phyloP scores from a whole-genome alignment of 2,329 filamentous ascomycete species.

The Herpotrichia juniperi region DNA sequence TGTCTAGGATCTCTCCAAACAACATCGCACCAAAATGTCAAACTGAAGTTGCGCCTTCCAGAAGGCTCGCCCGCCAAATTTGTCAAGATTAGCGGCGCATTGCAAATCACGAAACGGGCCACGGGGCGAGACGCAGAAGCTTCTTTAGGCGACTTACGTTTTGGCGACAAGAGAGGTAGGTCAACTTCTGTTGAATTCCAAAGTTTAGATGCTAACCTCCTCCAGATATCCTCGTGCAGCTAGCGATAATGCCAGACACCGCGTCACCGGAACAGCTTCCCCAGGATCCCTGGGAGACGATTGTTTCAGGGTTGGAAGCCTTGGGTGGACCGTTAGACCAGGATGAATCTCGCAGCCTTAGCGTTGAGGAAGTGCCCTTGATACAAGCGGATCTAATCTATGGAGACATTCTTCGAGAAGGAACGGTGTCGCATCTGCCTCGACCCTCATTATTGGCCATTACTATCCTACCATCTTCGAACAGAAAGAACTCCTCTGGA shows the following conservation, averaged over 20 bases:
- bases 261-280: slow-evolving; percentile 81
- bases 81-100: slow-evolving; percentile 94
- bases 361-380: slow-evolving; percentile 91
- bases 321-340: slow-evolving; percentile 85
- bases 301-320: slow-evolving; percentile 93
- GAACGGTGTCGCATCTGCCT: slow-evolving; percentile 82
- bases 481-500: slow-evolving; percentile 62
- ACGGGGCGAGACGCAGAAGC: slow-evolving; percentile 95
- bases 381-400: slow-evolving; percentile 94
- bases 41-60: slow-evolving; percentile 89
- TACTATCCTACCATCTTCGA: slow-evolving; percentile 83
- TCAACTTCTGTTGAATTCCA: slow-evolving; percentile 5
- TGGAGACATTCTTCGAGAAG: slow-evolving; percentile 91
- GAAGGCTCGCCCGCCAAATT: slow-evolving; percentile 98
- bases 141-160: slow-evolving; percentile 86
- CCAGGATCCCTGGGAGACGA: slow-evolving; percentile 95
- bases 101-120: slow-evolving; percentile 95
- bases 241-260: slow-evolving; percentile 89
- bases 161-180: slow-evolving; percentile 82
- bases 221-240: slow-evolving; percentile 86
- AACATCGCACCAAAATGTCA: slow-evolving; percentile 97
- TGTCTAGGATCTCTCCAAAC: slow-evolving; percentile 91
- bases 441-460: slow-evolving; percentile 91
- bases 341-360: slow-evolving; percentile 81
- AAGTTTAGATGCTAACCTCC: slow-evolving; percentile 16